Conservation (phyloP, 2,329 filamentous ascomycete species). For the Fusarium papillatum region DNA sequence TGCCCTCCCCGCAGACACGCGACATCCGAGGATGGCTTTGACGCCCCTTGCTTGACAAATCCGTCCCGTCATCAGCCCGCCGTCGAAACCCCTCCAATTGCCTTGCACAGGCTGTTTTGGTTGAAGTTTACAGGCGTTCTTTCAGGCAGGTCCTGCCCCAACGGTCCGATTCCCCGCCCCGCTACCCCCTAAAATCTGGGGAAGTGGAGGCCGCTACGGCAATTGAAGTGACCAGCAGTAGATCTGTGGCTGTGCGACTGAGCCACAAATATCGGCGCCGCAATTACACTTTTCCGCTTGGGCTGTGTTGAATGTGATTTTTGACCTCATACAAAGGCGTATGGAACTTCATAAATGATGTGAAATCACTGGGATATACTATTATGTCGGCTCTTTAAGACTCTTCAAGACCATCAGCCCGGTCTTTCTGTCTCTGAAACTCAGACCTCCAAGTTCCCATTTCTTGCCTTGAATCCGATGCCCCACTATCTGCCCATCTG, state of each 20-base stretch:
- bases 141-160: constrained; percentile 22
- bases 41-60: constrained; percentile 8
- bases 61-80: not conserved
- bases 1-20: constrained; percentile 31
- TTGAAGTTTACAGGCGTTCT: constrained; percentile 23
- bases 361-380: not conserved
- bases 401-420: not conserved
- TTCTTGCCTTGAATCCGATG: not conserved
- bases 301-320: not conserved
- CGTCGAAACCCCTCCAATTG: not conserved
- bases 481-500: not conserved
- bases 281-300: not conserved
- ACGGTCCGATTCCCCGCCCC: constrained; percentile 8
- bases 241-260: not conserved
- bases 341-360: not conserved
- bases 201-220: constrained; percentile 26
- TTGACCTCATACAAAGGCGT: not conserved
- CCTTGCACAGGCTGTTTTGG: constrained; percentile 3
- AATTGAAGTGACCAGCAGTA: not conserved
- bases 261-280: not conserved
- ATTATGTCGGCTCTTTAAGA: not conserved
- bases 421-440: not conserved
- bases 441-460: not conserved
- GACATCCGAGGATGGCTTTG: constrained; percentile 19
- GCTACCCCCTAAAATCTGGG: constrained; percentile 5